Evolutionary conservation across 164 flowering plant species (phyloP).

Genomic region (Magnolia kwangsiensis): DNA sequence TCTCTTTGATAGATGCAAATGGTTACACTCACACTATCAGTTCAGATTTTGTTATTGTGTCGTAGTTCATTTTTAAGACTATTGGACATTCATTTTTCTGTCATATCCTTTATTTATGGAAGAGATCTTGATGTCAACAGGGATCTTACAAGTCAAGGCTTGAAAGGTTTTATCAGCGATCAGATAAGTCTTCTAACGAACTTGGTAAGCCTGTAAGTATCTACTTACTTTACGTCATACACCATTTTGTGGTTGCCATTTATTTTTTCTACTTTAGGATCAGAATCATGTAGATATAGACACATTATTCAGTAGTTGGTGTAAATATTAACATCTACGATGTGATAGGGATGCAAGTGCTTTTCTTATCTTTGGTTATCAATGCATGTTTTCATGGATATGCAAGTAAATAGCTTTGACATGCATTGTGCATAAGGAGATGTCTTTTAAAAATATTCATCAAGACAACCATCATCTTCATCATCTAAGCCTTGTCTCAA

Average conservation of each 20-base stretch:
- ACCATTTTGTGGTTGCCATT: background rate
- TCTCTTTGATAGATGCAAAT: too few species aligned
- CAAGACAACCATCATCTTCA: too few species aligned
- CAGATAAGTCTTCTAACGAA: slow-evolving; percentile 70
- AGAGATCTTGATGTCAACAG: slow-evolving; percentile 30
- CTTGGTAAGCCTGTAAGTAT: slow-evolving; percentile 96
- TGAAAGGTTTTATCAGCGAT: slow-evolving; percentile 88
- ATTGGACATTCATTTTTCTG: background rate
- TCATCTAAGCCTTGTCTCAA: too few species aligned
- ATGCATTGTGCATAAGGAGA: too few species aligned
- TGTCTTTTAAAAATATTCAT: too few species aligned
- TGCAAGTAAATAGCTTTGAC: too few species aligned
- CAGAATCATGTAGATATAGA: background rate
- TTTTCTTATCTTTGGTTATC: too few species aligned
- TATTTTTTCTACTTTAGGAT: background rate
- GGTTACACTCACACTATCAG: too few species aligned
- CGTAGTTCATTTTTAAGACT: background rate
- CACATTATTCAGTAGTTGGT: too few species aligned
- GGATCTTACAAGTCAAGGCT: slow-evolving; percentile 90
- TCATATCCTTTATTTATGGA: background rate
- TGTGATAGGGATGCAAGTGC: too few species aligned
- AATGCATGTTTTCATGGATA: too few species aligned
- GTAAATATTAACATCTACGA: too few species aligned
- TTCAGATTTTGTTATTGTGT: background rate
- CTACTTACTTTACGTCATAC: slow-evolving; percentile 14